A percentile compares a stretch with the other conserved stretches of the same genome.
Evolutionary conservation across 2,329 filamentous ascomycete species (phyloP).

Genomic region (Alternaria arbusti): DNA sequence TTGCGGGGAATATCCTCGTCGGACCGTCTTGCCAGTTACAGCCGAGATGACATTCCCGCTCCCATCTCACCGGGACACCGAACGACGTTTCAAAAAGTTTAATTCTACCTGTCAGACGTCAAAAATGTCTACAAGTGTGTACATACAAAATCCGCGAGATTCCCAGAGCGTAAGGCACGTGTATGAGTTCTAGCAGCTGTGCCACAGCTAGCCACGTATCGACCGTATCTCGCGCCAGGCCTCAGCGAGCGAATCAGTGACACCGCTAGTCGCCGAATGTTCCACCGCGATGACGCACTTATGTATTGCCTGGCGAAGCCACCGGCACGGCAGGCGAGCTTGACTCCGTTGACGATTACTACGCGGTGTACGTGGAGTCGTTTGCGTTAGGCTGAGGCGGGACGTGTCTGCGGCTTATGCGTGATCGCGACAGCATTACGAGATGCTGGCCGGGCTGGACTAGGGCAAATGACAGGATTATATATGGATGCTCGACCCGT

Average conservation of each 20-base stretch:
- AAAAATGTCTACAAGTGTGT: neutral
- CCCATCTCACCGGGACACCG: neutral
- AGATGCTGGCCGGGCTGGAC: neutral
- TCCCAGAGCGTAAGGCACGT: neutral
- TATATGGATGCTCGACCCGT: conserved; percentile 1
- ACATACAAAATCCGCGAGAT: neutral
- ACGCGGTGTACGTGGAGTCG: neutral
- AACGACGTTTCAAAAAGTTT: neutral
- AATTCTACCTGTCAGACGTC: neutral
- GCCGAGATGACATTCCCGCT: conserved; percentile 13
- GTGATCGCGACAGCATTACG: conserved; percentile 1
- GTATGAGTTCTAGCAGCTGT: neutral
- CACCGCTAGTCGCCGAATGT: conserved; percentile 4
- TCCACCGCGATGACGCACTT: conserved; percentile 10
- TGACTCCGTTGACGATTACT: neutral
- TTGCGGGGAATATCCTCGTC: conserved; percentile 5
- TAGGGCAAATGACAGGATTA: conserved; percentile 1
- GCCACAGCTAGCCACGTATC: neutral
- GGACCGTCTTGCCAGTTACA: neutral
- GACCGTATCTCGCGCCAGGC: neutral
- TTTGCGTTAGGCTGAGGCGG: conserved; percentile 2
- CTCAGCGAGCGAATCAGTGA: neutral
- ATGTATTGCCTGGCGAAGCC: neutral
- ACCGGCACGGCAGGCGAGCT: neutral
- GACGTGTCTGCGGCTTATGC: neutral